Base-by-base conservation (phyloP, 169 alveolate genomes). In the Plasmodium falciparum region DNA sequence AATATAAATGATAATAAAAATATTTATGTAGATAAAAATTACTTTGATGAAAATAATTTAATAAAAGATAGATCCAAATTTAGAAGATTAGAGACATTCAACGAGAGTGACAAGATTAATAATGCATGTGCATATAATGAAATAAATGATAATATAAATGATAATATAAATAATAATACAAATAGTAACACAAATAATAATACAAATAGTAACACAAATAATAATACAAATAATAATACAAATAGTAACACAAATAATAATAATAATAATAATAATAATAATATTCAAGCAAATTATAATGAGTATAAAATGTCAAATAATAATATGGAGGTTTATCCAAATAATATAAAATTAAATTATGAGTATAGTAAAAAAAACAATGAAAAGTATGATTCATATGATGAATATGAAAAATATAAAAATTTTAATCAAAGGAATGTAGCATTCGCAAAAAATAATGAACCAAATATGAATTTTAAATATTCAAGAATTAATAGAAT, bases 21-120 rank as follows among this genome's bases (percentile, higher is more conserved):
- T 49, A 74, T 70, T 73, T 83, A 83, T 54, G 45, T 61, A 9
- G 88, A 83, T 17, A 61, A 47, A 22, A 62, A 26, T 20, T 58
- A 70, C 52, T 73, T 59, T n/a, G 88, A 71, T 52, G 58, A 50
- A 26, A 62, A 29, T 6, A 74, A 70, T 67, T 1, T 74, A 63
- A 50, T 15, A 62, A 74, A 71, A 50, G 88, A 88, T 67, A 56
- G 80, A 70, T 22, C 70, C 3, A 66, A 88, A 62, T 70, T 74
- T 58, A 52, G 83, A 22, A 74, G 80, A 59, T 43, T 74, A 70
- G 71, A 65, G 52, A 50, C 70, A 11, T 65, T 33, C 45, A 74
- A 88, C n/a, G 80, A 88, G 63, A 80, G 66, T 39, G 65, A 80
- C 65, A 63, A 50, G 9, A 39, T 72, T 58, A 63, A 63, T 22